Evolutionary conservation across 306 rosid genomes (phyloP), one percentile per base, ranked within the genome.

Genomic region (Hippophae rhamnoides): DNA sequence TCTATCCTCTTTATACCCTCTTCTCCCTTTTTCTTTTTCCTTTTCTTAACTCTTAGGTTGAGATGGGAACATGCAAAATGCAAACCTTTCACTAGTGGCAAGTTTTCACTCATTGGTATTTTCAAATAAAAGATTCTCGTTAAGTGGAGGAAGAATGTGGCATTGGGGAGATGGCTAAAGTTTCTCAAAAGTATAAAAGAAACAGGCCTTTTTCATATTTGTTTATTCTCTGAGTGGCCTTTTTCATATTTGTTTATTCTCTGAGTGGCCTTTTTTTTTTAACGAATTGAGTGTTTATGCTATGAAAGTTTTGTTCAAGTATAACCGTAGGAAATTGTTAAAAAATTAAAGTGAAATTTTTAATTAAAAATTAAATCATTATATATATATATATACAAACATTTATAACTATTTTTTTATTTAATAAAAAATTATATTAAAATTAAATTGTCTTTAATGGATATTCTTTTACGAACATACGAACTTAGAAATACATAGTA

Each of bases 141-240:
- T 31, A 31, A 31, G 38, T 31, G 38, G 38, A 31, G 38, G 38
- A 31, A 31, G 38, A 1, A 31, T 31, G 38, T 31, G 38, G 38
- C 38, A 3, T 31, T 18, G 23, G 55, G 69, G 79, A 31, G 67
- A 71, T 60, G 86, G 84, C 81, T 78, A 70, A 31, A 55, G 95
- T 90, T 90, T 90, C 97, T 79, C 60, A 65, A 71, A 84, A 84
- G 74, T 72, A 61, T 62, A 62, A 61, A 82, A 90, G 82, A 84
- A 82, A 81, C 69, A 70, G 79, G 72, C 78, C 78, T 76, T 67
- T 75, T 64, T 18, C 77, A 78, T 74, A 78, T 77, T 88, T 85
- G 76, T 63, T 64, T 66, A 66, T 90, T 79, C 82, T 69, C 66
- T 70, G 97, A 79, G 94, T 71, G 86, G 74, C 74, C 5, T 31